Evolutionary conservation across 768 basidiomycete species (phyloP).

Genomic region (Mycena galericulata): DNA sequence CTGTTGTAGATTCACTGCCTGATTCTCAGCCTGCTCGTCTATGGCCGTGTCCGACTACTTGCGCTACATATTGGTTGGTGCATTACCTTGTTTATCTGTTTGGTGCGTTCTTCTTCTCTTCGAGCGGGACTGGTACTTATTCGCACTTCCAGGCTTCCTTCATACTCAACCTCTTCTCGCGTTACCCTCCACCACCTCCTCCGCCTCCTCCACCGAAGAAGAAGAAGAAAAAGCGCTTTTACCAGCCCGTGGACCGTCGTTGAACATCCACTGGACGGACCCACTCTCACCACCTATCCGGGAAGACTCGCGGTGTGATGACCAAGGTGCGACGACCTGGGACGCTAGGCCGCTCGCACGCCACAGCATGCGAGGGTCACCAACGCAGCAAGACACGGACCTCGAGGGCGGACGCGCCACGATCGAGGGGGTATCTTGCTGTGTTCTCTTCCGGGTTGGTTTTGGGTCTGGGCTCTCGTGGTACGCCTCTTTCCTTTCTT

Average conservation of each 20-base stretch:
- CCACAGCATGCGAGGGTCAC: not conserved
- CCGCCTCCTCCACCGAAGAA: not conserved
- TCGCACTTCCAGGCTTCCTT: too few species aligned
- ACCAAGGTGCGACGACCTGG: not conserved
- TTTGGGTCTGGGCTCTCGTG: not conserved
- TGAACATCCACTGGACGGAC: too few species aligned
- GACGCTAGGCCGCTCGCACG: not conserved
- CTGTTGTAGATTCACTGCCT: not conserved
- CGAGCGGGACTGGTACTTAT: not conserved
- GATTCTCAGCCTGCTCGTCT: not conserved
- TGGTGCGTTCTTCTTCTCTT: not conserved
- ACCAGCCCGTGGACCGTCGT: too few species aligned
- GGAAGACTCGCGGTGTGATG: constrained; percentile 1
- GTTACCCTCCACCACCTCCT: not conserved
- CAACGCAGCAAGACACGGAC: constrained; percentile 8
- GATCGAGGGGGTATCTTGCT: constrained; percentile 9
- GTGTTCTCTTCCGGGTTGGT: constrained; percentile 5
- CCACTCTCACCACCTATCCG: not conserved
- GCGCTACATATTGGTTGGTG: not conserved
- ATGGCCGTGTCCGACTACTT: not conserved
- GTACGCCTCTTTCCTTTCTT: not conserved
- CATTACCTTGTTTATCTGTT: not conserved
- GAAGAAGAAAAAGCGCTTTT: not conserved
- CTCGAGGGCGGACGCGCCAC: constrained; percentile 24
- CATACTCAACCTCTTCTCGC: too few species aligned